Percentiles rank a stretch among this genome's conserved stretches.
These are phyloP conservation scores for Xylaria curta DNA, from an alignment of 495 filamentous ascomycete genomes.

Conservation along the genomic window DNA sequence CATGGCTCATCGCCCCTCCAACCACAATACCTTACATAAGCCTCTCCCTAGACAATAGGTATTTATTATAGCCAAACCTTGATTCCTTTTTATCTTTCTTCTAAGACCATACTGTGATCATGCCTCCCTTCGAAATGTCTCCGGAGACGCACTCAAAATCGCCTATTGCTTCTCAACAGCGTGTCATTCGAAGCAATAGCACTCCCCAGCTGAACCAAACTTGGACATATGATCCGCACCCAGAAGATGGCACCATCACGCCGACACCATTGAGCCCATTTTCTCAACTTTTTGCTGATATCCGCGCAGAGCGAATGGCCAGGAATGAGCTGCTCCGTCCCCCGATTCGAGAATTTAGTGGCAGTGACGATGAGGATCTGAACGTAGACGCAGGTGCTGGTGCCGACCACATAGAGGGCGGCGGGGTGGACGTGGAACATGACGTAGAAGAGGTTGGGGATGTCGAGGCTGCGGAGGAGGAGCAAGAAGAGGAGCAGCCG, in stretches of 20 bases:
- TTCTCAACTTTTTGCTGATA: conserved; percentile 19
- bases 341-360: neutral
- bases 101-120: neutral
- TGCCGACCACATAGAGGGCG: conserved; percentile 14
- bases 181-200: neutral
- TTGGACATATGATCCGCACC: neutral
- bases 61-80: neutral
- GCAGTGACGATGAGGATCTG: conserved; percentile 21
- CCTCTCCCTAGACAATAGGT: neutral
- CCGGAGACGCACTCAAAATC: neutral
- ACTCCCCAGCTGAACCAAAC: neutral
- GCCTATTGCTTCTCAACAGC: neutral
- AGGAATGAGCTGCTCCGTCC: neutral
- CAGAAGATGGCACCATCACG: neutral
- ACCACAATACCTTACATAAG: neutral
- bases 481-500: conserved; percentile 28
- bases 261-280: neutral
- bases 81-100: neutral
- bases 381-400: conserved; percentile 22
- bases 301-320: neutral
- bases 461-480: conserved; percentile 33
- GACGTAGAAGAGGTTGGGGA: conserved; percentile 27
- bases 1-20: conserved; percentile 1
- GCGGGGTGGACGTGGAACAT: conserved; percentile 14
- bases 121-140: neutral